phyloP scores from a whole-genome alignment of 2,329 filamentous ascomycete genomes.

The Tolypocladium ovalisporum region DNA sequence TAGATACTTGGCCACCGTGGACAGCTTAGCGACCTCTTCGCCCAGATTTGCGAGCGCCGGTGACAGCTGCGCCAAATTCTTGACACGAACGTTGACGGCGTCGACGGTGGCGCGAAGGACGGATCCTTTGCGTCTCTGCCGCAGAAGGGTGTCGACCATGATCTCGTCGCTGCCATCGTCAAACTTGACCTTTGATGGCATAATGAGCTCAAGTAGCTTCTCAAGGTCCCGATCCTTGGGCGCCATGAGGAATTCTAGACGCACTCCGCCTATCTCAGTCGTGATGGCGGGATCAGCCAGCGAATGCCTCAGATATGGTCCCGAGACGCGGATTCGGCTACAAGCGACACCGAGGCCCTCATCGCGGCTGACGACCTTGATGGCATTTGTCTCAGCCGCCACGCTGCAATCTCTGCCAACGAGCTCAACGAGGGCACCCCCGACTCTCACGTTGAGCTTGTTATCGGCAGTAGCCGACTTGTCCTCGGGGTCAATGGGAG shows the following conservation, averaged over 20 bases:
- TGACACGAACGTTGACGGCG: slow-evolving; percentile 50
- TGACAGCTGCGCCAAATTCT: slow-evolving; percentile 52
- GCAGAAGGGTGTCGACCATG: slow-evolving; percentile 79
- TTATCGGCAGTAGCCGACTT: slow-evolving; percentile 35
- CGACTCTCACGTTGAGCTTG: slow-evolving; percentile 69
- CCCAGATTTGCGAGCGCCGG: slow-evolving; percentile 56
- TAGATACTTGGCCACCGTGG: slow-evolving; percentile 85
- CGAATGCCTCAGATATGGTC: slow-evolving; percentile 50
- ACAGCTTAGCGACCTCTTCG: slow-evolving; percentile 70
- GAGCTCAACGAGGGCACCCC: slow-evolving; percentile 66
- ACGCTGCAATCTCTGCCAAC: slow-evolving; percentile 68
- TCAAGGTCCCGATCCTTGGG: slow-evolving; percentile 76
- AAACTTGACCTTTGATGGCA: slow-evolving; percentile 84
- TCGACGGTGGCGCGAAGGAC: slow-evolving; percentile 64
- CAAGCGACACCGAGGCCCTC: slow-evolving; percentile 64
- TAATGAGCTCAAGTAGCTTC: slow-evolving; percentile 73
- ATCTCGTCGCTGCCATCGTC: slow-evolving; percentile 82
- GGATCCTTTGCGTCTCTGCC: slow-evolving; percentile 77
- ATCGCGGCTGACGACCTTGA: slow-evolving; percentile 69
- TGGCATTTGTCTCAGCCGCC: slow-evolving; percentile 62
- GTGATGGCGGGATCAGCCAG: slow-evolving; percentile 48
- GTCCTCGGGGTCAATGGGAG: slow-evolving; percentile 38
- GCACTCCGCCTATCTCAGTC: slow-evolving; percentile 53
- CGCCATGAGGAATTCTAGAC: slow-evolving; percentile 59
- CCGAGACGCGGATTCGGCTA: slow-evolving; percentile 62